Evolutionary conservation across 768 basidiomycete species (phyloP).

Genomic region (Boletales sp.): DNA sequence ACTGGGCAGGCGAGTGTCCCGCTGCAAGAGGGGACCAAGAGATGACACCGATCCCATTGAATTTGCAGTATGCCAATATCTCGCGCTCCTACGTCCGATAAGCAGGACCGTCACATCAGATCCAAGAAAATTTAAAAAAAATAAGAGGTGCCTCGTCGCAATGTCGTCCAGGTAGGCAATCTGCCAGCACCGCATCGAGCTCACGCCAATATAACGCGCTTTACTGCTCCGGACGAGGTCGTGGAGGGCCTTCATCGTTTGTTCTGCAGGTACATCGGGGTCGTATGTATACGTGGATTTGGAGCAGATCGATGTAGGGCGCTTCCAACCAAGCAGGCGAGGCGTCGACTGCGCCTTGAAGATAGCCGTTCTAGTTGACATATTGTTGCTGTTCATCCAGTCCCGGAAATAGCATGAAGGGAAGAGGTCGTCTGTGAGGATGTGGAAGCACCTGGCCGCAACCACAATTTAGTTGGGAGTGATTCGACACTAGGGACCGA

Average conservation of each 20-base stretch:
- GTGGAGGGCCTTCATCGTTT: slow-evolving; percentile 50
- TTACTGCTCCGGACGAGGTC: slow-evolving; percentile 47
- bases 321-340: slow-evolving; percentile 36
- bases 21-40: slow-evolving; percentile 45
- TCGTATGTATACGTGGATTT: slow-evolving; percentile 47
- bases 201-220: slow-evolving; percentile 50
- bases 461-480: slow-evolving; percentile 32
- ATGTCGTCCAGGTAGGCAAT: slow-evolving; percentile 43
- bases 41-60: slow-evolving; percentile 50
- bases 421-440: slow-evolving; percentile 9
- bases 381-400: slow-evolving; percentile 13
- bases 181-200: slow-evolving; percentile 46
- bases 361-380: slow-evolving; percentile 32
- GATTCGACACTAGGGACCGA: slow-evolving; percentile 25
- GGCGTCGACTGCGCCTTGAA: slow-evolving; percentile 37
- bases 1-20: slow-evolving; percentile 39
- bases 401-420: background rate
- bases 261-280: slow-evolving; percentile 32
- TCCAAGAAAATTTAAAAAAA: background rate
- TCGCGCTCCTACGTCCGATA: slow-evolving; percentile 37
- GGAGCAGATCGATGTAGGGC: slow-evolving; percentile 39
- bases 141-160: slow-evolving; percentile 31
- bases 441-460: slow-evolving; percentile 23
- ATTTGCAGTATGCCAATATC: slow-evolving; percentile 43
- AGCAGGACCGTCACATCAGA: background rate